Conservation (phyloP, 805 yeast genomes). For the Candida odintsovae region DNA sequence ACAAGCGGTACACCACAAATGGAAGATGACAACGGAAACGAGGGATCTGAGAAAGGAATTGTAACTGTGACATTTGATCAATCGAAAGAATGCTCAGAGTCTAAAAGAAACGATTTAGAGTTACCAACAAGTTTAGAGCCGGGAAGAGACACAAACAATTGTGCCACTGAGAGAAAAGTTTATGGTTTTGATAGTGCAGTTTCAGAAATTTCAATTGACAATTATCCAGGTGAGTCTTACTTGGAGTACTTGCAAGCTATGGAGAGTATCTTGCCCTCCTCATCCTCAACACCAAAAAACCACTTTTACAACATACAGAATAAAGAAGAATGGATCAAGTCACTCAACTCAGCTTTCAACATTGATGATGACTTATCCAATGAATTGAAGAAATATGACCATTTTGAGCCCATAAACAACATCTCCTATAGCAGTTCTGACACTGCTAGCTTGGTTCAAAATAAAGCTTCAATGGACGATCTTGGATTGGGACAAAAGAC, state of each 20-base stretch:
- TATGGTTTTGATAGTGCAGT: not conserved
- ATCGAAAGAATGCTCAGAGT: not conserved
- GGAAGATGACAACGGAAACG: not conserved
- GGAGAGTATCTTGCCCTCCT: slow-evolving; percentile 1
- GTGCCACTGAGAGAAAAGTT: not conserved
- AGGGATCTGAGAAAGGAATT: not conserved
- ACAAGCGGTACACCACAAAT: not conserved
- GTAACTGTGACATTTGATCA: not conserved
- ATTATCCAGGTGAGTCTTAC: slow-evolving; percentile 6
- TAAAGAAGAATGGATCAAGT: slow-evolving; percentile 13
- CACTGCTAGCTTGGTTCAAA: not conserved
- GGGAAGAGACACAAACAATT: not conserved
- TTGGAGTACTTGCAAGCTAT: slow-evolving; percentile 4
- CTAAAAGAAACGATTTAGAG: not conserved
- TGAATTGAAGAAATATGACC: slow-evolving; percentile 7
- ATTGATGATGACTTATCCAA: slow-evolving; percentile 14
- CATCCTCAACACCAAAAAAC: not conserved
- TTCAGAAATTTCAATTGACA: not conserved
- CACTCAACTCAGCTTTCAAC: slow-evolving; percentile 15
- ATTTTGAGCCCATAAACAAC: not conserved
- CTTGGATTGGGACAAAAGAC: not conserved
- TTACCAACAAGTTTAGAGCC: not conserved
- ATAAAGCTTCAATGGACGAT: not conserved
- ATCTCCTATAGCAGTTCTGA: not conserved
- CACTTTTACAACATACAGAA: slow-evolving; percentile 1